phyloP scores from a whole-genome alignment of 495 filamentous ascomycete species.

The Podospora appendiculata region DNA sequence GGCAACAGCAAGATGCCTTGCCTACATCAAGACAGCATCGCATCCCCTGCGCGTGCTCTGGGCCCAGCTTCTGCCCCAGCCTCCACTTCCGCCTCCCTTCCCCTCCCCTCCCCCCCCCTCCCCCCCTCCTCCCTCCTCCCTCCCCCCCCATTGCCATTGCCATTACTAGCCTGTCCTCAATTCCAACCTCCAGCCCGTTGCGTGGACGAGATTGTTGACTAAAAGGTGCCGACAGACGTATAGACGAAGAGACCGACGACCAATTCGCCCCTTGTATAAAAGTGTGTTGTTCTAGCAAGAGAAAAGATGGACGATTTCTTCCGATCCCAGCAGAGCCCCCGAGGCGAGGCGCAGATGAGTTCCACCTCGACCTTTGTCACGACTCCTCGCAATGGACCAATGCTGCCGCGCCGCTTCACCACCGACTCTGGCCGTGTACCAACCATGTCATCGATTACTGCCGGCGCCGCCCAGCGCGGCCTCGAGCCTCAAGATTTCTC shows the following conservation, averaged over 20 bases:
- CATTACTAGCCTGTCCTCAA: background rate
- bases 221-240: constrained; percentile 10
- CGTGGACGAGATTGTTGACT: constrained; percentile 6
- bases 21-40: too few species aligned
- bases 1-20: too few species aligned
- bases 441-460: constrained; percentile 63
- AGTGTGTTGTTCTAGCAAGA: constrained; percentile 36
- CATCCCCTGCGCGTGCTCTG: too few species aligned
- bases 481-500: constrained; percentile 37
- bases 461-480: constrained; percentile 23
- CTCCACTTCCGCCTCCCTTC: background rate
- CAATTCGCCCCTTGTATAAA: constrained; percentile 37
- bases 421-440: constrained; percentile 83
- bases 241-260: constrained; percentile 21
- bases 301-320: constrained; percentile 52
- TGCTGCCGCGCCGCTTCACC: constrained; percentile 83
- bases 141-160: background rate
- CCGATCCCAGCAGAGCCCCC: constrained; percentile 63
- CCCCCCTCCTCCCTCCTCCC: background rate
- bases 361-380: constrained; percentile 54
- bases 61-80: background rate
- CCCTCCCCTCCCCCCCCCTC: background rate
- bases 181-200: background rate
- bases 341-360: constrained; percentile 61
- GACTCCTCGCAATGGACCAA: constrained; percentile 57